A percentile compares a stretch with the other conserved stretches of the same genome.
phyloP scores from a whole-genome alignment of 257 asterid species.

The Ocimum tenuiflorum region DNA sequence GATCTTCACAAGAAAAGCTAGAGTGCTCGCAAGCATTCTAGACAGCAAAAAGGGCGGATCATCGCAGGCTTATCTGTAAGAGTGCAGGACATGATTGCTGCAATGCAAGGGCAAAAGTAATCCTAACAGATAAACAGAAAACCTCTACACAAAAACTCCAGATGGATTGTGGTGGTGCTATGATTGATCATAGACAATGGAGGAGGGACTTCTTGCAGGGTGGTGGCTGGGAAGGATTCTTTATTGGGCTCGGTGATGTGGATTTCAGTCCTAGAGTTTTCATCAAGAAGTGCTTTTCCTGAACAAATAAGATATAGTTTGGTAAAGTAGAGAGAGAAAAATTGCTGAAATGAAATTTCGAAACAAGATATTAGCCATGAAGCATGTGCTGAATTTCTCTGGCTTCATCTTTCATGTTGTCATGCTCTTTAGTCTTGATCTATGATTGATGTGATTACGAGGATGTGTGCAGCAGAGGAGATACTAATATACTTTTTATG shows the following conservation, averaged over 20 bases:
- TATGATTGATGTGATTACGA: background rate
- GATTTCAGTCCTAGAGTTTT: conserved; percentile 82
- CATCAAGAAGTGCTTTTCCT: conserved; percentile 83
- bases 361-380: background rate
- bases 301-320: conserved; percentile 24
- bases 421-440: background rate
- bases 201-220: conserved; percentile 91
- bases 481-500: no score
- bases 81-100: conserved; percentile 54
- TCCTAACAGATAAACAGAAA: conserved; percentile 28
- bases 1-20: conserved; percentile 32
- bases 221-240: conserved; percentile 57
- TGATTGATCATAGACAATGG: conserved; percentile 61
- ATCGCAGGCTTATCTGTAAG: conserved; percentile 49
- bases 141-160: conserved; percentile 31
- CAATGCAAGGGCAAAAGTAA: conserved; percentile 29
- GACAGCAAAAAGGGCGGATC: conserved; percentile 44
- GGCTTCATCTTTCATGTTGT: background rate
- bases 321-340: background rate
- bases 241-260: conserved; percentile 35
- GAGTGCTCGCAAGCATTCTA: conserved; percentile 57
- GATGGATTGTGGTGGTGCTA: conserved; percentile 21
- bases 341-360: background rate
- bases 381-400: no score
- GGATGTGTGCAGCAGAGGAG: no score